Evolutionary conservation across 768 basidiomycete species (phyloP), one percentile per base, ranked within the genome.

Genomic region (Lactifluus pinguis): DNA sequence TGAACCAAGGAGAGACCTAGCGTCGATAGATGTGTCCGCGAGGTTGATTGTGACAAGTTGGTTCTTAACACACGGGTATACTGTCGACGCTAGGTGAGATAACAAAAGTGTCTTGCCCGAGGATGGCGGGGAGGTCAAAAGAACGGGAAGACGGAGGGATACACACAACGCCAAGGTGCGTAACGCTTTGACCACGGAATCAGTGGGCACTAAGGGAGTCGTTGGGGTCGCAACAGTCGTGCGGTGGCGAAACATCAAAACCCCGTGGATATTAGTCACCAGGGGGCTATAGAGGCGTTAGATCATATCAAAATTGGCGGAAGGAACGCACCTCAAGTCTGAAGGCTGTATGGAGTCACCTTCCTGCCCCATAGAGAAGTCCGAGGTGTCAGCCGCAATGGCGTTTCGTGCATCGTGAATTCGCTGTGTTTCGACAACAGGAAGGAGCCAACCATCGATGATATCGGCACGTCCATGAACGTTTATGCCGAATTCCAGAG

Each of bases 21-120:
- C 87, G 69, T 99, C 95, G 49, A 99, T 79, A 2, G 95, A 95
- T 0, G 94, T 95, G 67, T 98, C 97, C 6, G 93, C 92, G 29
- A 98, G 83, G 67, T 95, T 89, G 60, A 99, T 85, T 0, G 82
- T 85, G 36, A 98, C 80, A 45, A 97, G 80, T 49, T 92, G 85
- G 61, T 86, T 85, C 55, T 74, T 76, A 7, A 73, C 68, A 19
- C 75, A 75, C 0, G 91, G 86, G 68, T 84, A 78, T 11, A 98
- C 71, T 10, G 77, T 67, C 10, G 77, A 74, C 10, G 91, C 87
- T 34, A 98, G 83, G 66, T 97, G 83, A 14, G 83, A 78, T 29
- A 98, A 74, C 14, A 93, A 72, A 6, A 92, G 77, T 0, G 87
- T 83, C 70, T 98, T 98, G 53, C 97, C 97, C 1, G 91, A 84